A percentile compares a stretch with the other conserved stretches of the same genome.
These are phyloP conservation scores for Gynochthodes officinalis DNA, from an alignment of 257 asterid genomes.

Conservation along the genomic window DNA sequence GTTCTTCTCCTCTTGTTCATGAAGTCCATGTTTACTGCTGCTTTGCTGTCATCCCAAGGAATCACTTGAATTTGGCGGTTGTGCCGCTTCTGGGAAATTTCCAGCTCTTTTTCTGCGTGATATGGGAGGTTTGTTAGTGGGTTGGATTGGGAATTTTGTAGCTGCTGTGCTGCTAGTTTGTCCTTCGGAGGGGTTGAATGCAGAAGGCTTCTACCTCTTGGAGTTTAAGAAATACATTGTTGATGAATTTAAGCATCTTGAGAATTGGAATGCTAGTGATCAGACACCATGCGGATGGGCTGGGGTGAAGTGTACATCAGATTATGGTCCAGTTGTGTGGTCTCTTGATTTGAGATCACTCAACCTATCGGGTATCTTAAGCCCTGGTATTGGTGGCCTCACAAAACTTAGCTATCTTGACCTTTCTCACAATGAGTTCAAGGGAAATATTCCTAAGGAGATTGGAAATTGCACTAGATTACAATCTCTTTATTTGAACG, in stretches of 20 bases:
- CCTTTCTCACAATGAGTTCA: constrained; percentile 58
- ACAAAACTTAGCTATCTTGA: constrained; percentile 48
- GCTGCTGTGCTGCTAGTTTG: constrained; percentile 30
- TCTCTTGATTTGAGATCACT: constrained; percentile 50
- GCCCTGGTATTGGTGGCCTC: constrained; percentile 52
- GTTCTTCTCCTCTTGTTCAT: constrained; percentile 13
- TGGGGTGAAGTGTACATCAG: constrained; percentile 68
- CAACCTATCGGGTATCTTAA: constrained; percentile 71
- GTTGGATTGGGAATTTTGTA: constrained; percentile 34
- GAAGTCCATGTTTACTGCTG: constrained; percentile 34
- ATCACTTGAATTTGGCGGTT: constrained; percentile 41
- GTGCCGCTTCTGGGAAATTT: constrained; percentile 18
- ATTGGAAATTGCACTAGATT: constrained; percentile 53
- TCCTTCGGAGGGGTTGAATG: constrained; percentile 52
- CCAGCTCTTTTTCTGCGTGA: constrained; percentile 22
- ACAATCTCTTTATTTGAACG: constrained; percentile 47
- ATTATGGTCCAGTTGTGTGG: constrained; percentile 44
- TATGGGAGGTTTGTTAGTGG: constrained; percentile 32
- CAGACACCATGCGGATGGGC: constrained; percentile 72
- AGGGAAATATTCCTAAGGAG: constrained; percentile 68
- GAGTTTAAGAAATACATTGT: constrained; percentile 57
- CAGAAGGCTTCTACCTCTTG: constrained; percentile 59
- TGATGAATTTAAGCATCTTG: constrained; percentile 44
- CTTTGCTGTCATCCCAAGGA: constrained; percentile 51
- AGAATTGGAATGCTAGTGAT: constrained; percentile 67